Evolutionary conservation across 495 filamentous ascomycete genomes (phyloP).

Genomic region (Aspergillus nidulans): DNA sequence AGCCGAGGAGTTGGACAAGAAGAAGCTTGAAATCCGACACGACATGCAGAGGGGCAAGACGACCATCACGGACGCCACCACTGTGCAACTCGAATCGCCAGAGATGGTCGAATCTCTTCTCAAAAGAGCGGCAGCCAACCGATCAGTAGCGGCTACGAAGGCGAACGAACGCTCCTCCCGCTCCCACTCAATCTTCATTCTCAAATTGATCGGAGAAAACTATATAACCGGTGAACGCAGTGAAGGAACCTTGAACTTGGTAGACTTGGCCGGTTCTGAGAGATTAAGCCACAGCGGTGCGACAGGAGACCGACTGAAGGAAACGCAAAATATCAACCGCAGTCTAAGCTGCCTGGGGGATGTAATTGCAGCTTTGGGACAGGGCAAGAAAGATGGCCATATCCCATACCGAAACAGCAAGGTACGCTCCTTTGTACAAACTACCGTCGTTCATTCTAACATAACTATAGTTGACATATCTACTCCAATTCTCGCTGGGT

Average conservation of each 20-base stretch:
- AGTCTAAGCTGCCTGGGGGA: slow-evolving; percentile 88
- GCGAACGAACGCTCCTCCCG: slow-evolving; percentile 92
- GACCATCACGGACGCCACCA: slow-evolving; percentile 75
- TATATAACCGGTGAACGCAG: slow-evolving; percentile 74
- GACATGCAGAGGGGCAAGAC: slow-evolving; percentile 78
- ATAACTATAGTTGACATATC: slow-evolving; percentile 70
- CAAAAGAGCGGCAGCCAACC: slow-evolving; percentile 70
- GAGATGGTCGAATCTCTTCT: slow-evolving; percentile 77
- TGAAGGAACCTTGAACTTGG: slow-evolving; percentile 92
- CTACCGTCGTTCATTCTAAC: slow-evolving; percentile 11
- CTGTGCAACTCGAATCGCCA: slow-evolving; percentile 70
- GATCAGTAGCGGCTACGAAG: slow-evolving; percentile 91
- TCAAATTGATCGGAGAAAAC: slow-evolving; percentile 80
- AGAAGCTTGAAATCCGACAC: slow-evolving; percentile 89
- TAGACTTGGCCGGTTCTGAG: slow-evolving; percentile 93
- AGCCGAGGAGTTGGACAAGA: slow-evolving; percentile 70
- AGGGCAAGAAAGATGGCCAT: slow-evolving; percentile 79
- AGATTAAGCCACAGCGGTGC: slow-evolving; percentile 78
- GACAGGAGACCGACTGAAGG: slow-evolving; percentile 79
- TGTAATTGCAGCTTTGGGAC: slow-evolving; percentile 86
- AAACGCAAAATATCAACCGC: slow-evolving; percentile 97
- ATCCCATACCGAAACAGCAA: slow-evolving; percentile 96
- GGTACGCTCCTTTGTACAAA: slow-evolving; percentile 39
- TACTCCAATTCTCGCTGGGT: slow-evolving; percentile 90
- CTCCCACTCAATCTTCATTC: slow-evolving; percentile 94